These are phyloP conservation scores for Colletotrichum chlorophyti DNA, from an alignment of 2,329 filamentous ascomycete species.

Conservation along the genomic window DNA sequence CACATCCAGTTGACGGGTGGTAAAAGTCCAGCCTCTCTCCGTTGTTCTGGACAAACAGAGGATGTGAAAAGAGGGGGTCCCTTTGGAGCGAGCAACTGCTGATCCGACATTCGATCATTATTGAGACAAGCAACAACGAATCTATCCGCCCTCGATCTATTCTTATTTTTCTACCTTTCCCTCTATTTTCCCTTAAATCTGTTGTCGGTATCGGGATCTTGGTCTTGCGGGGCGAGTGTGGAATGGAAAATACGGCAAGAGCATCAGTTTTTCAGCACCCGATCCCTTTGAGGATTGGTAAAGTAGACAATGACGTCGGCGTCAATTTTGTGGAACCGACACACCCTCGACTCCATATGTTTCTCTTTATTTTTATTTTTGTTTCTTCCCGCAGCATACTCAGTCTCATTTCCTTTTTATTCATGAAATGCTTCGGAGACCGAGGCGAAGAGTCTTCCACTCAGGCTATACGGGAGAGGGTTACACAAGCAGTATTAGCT, in stretches of 20 bases:
- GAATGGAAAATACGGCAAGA: conserved; percentile 2
- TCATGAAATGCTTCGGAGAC: background rate
- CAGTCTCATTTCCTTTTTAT: background rate
- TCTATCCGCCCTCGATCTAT: background rate
- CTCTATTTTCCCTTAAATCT: no score
- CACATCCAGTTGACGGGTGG: background rate
- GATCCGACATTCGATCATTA: conserved; percentile 8
- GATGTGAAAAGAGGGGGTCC: background rate
- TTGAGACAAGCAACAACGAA: background rate
- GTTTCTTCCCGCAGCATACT: background rate
- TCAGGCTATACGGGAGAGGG: background rate
- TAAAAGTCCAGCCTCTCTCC: background rate
- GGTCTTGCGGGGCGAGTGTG: no score
- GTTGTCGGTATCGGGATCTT: no score
- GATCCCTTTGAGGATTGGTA: conserved; percentile 15
- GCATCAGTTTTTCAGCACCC: conserved; percentile 15
- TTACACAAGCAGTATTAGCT: conserved; percentile 12
- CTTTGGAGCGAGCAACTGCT: conserved; percentile 3
- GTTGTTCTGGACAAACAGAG: background rate
- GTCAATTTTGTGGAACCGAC: background rate
- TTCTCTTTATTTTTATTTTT: background rate
- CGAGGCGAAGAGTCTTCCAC: background rate
- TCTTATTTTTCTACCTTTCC: background rate
- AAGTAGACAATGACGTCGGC: conserved; percentile 15
- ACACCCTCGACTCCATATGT: background rate